Evolutionary conservation across 2,329 filamentous ascomycete genomes (phyloP).

Genomic region (Pseudogymnoascus sp.): DNA sequence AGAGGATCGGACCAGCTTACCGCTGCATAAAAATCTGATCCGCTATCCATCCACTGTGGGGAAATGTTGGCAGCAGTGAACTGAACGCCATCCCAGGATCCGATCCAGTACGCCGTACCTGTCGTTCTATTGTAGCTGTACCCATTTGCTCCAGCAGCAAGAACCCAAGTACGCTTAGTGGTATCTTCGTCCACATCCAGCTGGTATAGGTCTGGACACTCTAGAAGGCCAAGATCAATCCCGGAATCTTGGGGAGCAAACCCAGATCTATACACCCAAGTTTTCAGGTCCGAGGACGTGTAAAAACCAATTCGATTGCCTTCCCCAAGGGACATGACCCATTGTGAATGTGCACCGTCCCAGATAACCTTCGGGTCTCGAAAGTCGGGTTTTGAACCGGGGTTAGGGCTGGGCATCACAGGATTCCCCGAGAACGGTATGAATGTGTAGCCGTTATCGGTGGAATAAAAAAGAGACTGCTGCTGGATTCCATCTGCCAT

Average conservation of each 20-base stretch:
- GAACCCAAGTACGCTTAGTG: not conserved
- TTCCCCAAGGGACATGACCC: constrained; percentile 53
- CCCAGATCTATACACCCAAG: constrained; percentile 53
- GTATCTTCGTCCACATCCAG: not conserved
- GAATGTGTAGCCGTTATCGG: constrained; percentile 54
- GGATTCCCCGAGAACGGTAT: constrained; percentile 51
- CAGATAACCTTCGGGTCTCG: constrained; percentile 59
- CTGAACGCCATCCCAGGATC: not conserved
- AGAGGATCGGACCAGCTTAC: not conserved
- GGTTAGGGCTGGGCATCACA: constrained; percentile 46
- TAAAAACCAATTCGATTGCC: constrained; percentile 53
- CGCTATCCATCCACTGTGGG: not conserved
- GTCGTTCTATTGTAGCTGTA: not conserved
- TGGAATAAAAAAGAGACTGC: constrained; percentile 37
- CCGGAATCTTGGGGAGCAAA: constrained; percentile 31
- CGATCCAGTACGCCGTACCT: not conserved
- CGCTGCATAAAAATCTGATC: not conserved
- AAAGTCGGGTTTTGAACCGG: constrained; percentile 37
- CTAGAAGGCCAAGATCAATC: not conserved
- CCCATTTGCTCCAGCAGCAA: not conserved
- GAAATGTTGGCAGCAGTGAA: not conserved
- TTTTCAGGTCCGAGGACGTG: constrained; percentile 50
- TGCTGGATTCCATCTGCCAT: constrained; percentile 45
- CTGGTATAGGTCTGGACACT: not conserved
- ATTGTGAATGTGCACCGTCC: constrained; percentile 41